Evolutionary conservation across 2,329 filamentous ascomycete species (phyloP).

Genomic region (Fusarium praegraminearum): DNA sequence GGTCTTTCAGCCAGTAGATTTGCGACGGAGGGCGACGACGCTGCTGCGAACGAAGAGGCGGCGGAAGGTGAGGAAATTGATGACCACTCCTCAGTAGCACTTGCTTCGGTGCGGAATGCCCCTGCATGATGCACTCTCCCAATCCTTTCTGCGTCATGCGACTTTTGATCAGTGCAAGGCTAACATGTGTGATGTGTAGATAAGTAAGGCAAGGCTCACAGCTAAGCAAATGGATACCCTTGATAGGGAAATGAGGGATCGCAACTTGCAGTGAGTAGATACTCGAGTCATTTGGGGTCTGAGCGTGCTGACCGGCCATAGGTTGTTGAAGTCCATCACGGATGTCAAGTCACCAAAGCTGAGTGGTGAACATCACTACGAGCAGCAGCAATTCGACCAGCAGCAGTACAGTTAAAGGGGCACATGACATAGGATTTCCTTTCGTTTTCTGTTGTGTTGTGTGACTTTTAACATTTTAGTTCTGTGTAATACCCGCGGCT

Average conservation of each 20-base stretch:
- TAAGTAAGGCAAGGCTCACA: slow-evolving; percentile 60
- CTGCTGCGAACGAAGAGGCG: slow-evolving; percentile 53
- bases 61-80: slow-evolving; percentile 71
- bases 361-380: slow-evolving; percentile 33
- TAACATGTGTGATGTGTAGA: slow-evolving; percentile 49
- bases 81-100: slow-evolving; percentile 73
- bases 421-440: slow-evolving; percentile 17
- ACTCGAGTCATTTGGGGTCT: neutral
- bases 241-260: slow-evolving; percentile 68
- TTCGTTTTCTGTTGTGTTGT: slow-evolving; percentile 33
- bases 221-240: slow-evolving; percentile 65
- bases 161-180: slow-evolving; percentile 11
- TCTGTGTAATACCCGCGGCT: slow-evolving; percentile 48
- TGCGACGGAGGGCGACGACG: slow-evolving; percentile 56
- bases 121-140: slow-evolving; percentile 57
- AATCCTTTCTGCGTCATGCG: slow-evolving; percentile 40
- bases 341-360: slow-evolving; percentile 41
- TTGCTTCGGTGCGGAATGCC: slow-evolving; percentile 74
- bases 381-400: slow-evolving; percentile 32
- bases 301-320: slow-evolving; percentile 23
- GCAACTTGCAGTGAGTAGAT: slow-evolving; percentile 62
- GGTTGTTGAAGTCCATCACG: slow-evolving; percentile 47
- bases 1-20: slow-evolving; percentile 68
- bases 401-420: slow-evolving; percentile 33
- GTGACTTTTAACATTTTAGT: slow-evolving; percentile 35